Base-by-base conservation (phyloP, 2,329 filamentous ascomycete genomes). In the Aureobasidium musti region DNA sequence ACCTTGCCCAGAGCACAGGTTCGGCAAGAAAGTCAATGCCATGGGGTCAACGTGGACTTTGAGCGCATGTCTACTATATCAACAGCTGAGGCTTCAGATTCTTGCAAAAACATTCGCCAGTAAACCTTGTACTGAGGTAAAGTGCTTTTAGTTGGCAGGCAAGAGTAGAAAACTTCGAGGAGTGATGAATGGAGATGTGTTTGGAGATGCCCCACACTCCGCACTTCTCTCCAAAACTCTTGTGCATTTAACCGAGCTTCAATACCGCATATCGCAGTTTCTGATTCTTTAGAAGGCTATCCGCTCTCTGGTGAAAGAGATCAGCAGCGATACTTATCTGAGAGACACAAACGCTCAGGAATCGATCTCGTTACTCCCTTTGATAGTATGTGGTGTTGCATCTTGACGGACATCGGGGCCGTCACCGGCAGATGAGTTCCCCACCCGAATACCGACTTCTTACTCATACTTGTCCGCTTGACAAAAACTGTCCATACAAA, bases 131-230 rank as follows among this genome's bases (percentile, higher is more conserved):
- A 23, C 13, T 21, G 43, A 47, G 3, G 5, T 11, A 8, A 21
- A 13, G n/a, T 13, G 6, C 5, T 23, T 21, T n/a, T 47, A 8
- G 21, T 11, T 4, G n/a, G 43, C 11, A 4, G 11, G 43, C 10
- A 13, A 47, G 2, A 21, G 13, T 8, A 23, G 35, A 5, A 39
- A 3, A 5, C 35, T 39, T 39, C 14, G 35, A 39, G 13, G 17
- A 39, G 35, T 47, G 33, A 7, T 21, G 13, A 3, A n/a, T 19
- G 30, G n/a, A 23, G n/a, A 11, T n/a, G 11, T 54, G n/a, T 33
- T 7, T 30, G 52, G 19, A 21, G n/a, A 13, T 54, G 52, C 52
- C 33, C 52, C 28, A 54, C 28, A 54, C 52, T 56, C 52, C 52
- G 33, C 52, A 39, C 52, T 56, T 56, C 52, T 56, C 30, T 39